These are phyloP conservation scores for Rhynchosporium secalis DNA, from an alignment of 2,329 filamentous ascomycete species.

Conservation along the genomic window DNA sequence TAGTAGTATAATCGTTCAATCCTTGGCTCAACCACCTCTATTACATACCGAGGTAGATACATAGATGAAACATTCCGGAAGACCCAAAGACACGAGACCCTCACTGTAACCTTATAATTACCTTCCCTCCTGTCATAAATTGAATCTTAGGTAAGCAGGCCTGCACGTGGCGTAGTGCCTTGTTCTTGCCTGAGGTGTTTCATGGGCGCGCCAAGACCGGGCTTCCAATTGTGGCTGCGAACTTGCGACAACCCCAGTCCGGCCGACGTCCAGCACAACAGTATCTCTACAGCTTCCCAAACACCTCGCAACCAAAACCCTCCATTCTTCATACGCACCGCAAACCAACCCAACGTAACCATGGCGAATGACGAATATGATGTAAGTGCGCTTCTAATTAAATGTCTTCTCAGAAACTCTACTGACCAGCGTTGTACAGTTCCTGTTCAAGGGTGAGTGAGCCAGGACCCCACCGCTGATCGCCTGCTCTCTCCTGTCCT, in stretches of 20 bases:
- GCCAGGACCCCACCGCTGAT: conserved; percentile 30
- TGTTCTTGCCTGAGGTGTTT: conserved; percentile 3
- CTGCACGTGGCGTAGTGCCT: neutral
- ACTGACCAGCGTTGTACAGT: conserved; percentile 56
- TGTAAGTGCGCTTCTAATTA: conserved; percentile 59
- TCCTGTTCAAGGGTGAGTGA: conserved; percentile 98
- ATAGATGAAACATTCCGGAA: no score
- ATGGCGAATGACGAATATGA: conserved; percentile 99
- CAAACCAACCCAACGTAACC: conserved; percentile 44
- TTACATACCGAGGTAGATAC: no score
- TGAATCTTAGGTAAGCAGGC: no score
- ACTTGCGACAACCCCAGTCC: conserved; percentile 24
- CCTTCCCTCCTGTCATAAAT: no score
- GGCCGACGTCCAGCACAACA: neutral
- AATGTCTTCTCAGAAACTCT: conserved; percentile 37
- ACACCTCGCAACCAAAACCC: neutral
- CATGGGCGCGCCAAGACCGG: neutral
- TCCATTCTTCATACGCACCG: no score
- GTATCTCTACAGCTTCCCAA: conserved; percentile 9
- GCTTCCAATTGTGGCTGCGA: conserved; percentile 17
- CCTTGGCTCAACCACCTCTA: no score
- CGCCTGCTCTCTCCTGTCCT: conserved; percentile 29
- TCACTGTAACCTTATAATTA: no score
- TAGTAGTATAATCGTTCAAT: no score
- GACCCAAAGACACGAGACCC: no score